These are phyloP conservation scores for Capronia americana DNA, from an alignment of 2,329 filamentous ascomycete species.

Conservation along the genomic window DNA sequence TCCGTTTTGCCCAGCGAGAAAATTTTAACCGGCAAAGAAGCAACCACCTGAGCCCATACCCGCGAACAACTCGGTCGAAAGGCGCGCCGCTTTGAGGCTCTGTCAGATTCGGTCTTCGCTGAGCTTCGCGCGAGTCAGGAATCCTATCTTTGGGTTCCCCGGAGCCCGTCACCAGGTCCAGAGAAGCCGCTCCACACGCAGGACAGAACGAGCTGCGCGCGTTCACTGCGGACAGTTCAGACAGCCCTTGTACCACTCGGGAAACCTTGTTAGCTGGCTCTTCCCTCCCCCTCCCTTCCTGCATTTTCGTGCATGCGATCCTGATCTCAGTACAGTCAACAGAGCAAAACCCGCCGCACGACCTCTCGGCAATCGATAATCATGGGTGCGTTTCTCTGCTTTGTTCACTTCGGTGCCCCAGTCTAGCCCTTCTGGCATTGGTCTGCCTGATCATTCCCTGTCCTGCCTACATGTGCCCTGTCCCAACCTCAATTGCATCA, in stretches of 20 bases:
- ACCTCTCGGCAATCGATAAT: slow-evolving; percentile 43
- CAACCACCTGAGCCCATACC: slow-evolving; percentile 21
- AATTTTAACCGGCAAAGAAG: slow-evolving; percentile 29
- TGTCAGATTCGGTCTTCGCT: slow-evolving; percentile 27
- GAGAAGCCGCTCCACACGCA: slow-evolving; percentile 31
- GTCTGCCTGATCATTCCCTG: slow-evolving; percentile 31
- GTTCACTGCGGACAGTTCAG: slow-evolving; percentile 29
- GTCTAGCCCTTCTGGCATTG: slow-evolving; percentile 38
- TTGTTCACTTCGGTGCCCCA: slow-evolving; percentile 36
- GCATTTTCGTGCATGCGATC: slow-evolving; percentile 43
- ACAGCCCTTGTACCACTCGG: slow-evolving; percentile 40
- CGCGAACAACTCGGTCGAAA: slow-evolving; percentile 19
- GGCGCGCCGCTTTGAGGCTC: slow-evolving; percentile 33
- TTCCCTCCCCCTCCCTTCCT: slow-evolving; percentile 37
- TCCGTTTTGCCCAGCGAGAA: slow-evolving; percentile 24
- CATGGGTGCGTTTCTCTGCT: slow-evolving; percentile 43
- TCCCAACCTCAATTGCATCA: slow-evolving; percentile 27
- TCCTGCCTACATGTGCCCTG: slow-evolving; percentile 30
- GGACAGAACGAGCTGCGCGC: slow-evolving; percentile 34
- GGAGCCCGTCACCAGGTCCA: slow-evolving; percentile 25
- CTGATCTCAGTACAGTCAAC: slow-evolving; percentile 41
- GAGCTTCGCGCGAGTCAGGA: slow-evolving; percentile 17
- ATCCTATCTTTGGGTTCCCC: slow-evolving; percentile 21
- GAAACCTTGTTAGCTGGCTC: slow-evolving; percentile 42
- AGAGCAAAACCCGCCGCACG: slow-evolving; percentile 37